These are phyloP conservation scores for Allium fistulosum DNA, from an alignment of 106 monocot species.

Conservation along the genomic window DNA sequence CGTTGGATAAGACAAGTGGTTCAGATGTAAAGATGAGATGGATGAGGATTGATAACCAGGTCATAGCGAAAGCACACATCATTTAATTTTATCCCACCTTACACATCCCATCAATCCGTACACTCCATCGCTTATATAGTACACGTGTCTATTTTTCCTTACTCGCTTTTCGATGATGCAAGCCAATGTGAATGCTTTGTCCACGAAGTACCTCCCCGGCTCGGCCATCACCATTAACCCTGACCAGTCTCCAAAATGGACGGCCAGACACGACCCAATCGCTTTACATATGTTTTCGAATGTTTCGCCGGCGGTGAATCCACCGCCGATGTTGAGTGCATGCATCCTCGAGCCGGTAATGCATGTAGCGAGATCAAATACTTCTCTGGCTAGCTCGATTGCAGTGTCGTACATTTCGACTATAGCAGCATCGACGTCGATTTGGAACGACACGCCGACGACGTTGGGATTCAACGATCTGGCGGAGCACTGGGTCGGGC, in stretches of 20 bases:
- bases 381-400: background rate
- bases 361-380: slow-evolving; percentile 5
- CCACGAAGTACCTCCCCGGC: slow-evolving; percentile 23
- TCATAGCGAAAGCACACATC: too few relatives aligned
- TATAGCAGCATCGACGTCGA: slow-evolving; percentile 6
- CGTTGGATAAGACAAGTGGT: too few relatives aligned
- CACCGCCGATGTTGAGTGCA: slow-evolving; percentile 19
- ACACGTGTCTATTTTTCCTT: slow-evolving; percentile 10
- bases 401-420: slow-evolving; percentile 1
- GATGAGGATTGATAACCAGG: too few relatives aligned
- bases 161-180: slow-evolving; percentile 19
- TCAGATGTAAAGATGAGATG: too few relatives aligned
- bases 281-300: background rate
- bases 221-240: slow-evolving; percentile 13
- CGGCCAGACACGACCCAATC: background rate
- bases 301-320: background rate
- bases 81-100: background rate
- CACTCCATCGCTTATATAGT: slow-evolving; percentile 20
- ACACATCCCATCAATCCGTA: slow-evolving; percentile 14
- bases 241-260: slow-evolving; percentile 8
- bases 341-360: slow-evolving; percentile 3
- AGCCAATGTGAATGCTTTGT: slow-evolving; percentile 14
- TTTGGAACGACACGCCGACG: slow-evolving; percentile 18
- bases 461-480: background rate
- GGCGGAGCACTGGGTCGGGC: slow-evolving; percentile 5